Conservation (phyloP, 2,329 filamentous ascomycete genomes). For the Aspergillus cejpii region DNA sequence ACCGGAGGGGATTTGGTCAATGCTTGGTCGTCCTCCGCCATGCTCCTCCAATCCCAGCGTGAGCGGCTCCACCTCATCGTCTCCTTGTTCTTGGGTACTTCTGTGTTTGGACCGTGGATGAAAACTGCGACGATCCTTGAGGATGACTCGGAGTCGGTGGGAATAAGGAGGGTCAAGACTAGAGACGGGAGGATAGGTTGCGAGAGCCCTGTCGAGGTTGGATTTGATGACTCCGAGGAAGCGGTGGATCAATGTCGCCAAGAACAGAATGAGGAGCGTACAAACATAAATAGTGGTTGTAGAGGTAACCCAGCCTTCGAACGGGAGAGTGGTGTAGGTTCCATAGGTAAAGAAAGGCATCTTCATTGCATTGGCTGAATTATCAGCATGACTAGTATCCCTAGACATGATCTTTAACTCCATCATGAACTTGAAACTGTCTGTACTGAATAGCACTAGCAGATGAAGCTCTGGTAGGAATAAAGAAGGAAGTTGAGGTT, state of each 20-base stretch:
- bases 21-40: not conserved
- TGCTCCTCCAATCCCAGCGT: not conserved
- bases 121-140: constrained; percentile 7
- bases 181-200: not conserved
- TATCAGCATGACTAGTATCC: not conserved
- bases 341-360: constrained; percentile 10
- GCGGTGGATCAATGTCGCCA: constrained; percentile 5
- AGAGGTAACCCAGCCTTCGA: constrained; percentile 9
- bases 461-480: no score
- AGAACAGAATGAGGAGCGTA: constrained; percentile 7
- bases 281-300: constrained; percentile 7
- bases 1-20: not conserved
- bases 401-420: not conserved
- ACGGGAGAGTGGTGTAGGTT: constrained; percentile 10
- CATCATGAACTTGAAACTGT: not conserved
- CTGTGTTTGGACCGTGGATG: constrained; percentile 4
- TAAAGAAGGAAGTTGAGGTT: no score
- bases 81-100: not conserved
- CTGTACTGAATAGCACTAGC: no score
- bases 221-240: constrained; percentile 7
- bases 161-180: not conserved
- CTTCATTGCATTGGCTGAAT: constrained; percentile 1
- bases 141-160: not conserved
- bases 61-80: not conserved
- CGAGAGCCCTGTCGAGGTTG: constrained; percentile 1